Percentiles rank a stretch among this genome's conserved stretches.
Conservation (phyloP, 371 early-diverging fungal species). For the Mortierella sp. region DNA sequence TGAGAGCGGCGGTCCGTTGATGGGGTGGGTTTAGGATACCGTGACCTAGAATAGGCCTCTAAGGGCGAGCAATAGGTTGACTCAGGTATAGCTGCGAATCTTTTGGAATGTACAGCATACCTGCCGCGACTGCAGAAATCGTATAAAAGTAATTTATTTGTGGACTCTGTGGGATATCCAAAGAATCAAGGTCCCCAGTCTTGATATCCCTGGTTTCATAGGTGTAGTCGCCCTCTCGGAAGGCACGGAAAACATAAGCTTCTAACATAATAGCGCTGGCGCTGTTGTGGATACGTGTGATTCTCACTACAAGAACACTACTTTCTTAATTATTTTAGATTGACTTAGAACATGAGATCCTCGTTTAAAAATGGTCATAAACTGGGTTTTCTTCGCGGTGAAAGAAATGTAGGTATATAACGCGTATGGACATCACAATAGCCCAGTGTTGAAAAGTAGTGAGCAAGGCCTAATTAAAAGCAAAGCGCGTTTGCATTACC, state of each 20-base stretch:
- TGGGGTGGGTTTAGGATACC: conserved; percentile 4
- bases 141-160: conserved; percentile 1
- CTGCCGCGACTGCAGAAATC: background rate
- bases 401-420: too few relatives aligned
- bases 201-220: conserved; percentile 13
- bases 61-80: conserved; percentile 17
- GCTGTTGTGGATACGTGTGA: too few relatives aligned
- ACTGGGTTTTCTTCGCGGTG: too few relatives aligned
- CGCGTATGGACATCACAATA: too few relatives aligned
- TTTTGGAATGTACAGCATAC: conserved; percentile 16
- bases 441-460: background rate
- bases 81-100: conserved; percentile 17
- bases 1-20: conserved; percentile 10
- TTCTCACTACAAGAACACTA: background rate
- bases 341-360: too few relatives aligned
- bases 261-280: background rate
- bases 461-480: background rate
- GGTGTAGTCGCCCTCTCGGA: conserved; percentile 24
- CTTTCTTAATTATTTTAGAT: too few relatives aligned
- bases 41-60: conserved; percentile 21
- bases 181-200: background rate
- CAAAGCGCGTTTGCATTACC: background rate
- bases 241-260: conserved; percentile 17
- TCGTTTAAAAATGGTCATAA: too few relatives aligned
- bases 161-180: conserved; percentile 13